Evolutionary conservation across 148 eudicot genomes (phyloP).

Genomic region (Fallopia convolvulus): DNA sequence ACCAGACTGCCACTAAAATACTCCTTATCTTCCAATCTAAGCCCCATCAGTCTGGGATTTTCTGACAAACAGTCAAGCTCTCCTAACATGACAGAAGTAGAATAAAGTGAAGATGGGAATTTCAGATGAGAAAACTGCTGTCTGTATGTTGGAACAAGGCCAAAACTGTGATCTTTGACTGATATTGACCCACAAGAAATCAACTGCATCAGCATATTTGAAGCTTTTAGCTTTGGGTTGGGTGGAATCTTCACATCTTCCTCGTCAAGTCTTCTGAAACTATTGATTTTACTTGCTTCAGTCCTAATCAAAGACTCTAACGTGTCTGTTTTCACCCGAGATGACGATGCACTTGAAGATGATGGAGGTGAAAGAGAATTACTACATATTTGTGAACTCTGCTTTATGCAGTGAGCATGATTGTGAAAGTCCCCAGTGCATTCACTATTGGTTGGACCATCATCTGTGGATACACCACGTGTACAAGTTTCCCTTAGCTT

Average conservation of each 20-base stretch:
- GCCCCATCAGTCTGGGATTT: constrained; percentile 54
- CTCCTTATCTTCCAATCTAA: constrained; percentile 75
- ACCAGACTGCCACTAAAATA: constrained; percentile 88
- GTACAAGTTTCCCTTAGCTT: constrained; percentile 43
- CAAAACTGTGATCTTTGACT: constrained; percentile 78
- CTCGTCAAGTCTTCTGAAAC: constrained; percentile 54
- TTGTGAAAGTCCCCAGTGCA: constrained; percentile 22
- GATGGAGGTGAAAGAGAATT: constrained; percentile 46
- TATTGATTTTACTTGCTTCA: constrained; percentile 64
- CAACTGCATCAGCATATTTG: constrained; percentile 73
- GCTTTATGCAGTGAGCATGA: constrained; percentile 20
- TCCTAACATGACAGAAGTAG: constrained; percentile 74
- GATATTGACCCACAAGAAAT: constrained; percentile 88
- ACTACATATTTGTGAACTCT: constrained; percentile 25
- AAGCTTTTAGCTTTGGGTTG: constrained; percentile 45
- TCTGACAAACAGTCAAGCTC: constrained; percentile 74
- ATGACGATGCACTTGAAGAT: constrained; percentile 64
- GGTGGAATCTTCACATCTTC: constrained; percentile 24
- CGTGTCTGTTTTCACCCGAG: constrained; percentile 49
- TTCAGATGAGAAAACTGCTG: constrained; percentile 61
- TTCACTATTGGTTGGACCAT: constrained; percentile 31
- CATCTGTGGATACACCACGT: constrained; percentile 83
- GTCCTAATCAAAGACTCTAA: constrained; percentile 76
- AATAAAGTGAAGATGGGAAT: constrained; percentile 75
- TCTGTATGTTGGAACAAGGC: constrained; percentile 65